A percentile compares a stretch with the other conserved stretches of the same genome.
Conservation (phyloP, 116 monocot species). For the Thalassia testudinum region DNA sequence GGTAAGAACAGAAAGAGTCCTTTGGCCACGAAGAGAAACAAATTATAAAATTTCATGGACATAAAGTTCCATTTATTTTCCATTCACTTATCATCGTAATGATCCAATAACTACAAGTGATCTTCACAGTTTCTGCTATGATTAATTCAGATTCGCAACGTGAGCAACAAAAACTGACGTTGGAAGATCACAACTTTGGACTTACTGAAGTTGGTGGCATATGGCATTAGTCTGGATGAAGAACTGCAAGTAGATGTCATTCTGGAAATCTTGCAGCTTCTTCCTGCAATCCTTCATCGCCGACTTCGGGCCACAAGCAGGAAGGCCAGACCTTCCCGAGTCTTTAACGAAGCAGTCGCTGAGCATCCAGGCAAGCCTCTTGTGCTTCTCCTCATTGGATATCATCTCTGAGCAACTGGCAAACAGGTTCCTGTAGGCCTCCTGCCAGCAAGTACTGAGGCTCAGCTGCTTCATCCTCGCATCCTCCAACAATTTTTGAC, state of each 20-base stretch:
- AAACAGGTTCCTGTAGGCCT: constrained; percentile 56
- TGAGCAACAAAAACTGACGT: too few relatives aligned
- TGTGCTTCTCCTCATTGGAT: constrained; percentile 51
- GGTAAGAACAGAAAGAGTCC: too few relatives aligned
- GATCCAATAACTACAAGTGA: too few relatives aligned
- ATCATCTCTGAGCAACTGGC: constrained; percentile 57
- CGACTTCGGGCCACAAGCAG: constrained; percentile 19
- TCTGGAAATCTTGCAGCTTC: constrained; percentile 43
- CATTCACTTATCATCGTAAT: too few relatives aligned
- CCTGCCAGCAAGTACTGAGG: constrained; percentile 56
- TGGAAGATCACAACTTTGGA: too few relatives aligned
- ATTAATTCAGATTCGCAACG: too few relatives aligned
- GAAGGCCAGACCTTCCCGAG: constrained; percentile 38
- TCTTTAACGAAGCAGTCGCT: constrained; percentile 67
- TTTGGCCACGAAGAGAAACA: too few relatives aligned
- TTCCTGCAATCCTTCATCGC: constrained; percentile 52
- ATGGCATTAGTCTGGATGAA: constrained; percentile 71
- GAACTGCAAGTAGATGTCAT: constrained; percentile 60
- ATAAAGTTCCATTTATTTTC: too few relatives aligned
- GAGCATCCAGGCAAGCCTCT: constrained; percentile 63
- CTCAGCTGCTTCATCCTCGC: constrained; percentile 29
- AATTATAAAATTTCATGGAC: too few relatives aligned
- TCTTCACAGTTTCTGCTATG: too few relatives aligned
- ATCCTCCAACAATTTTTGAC: constrained; percentile 35
- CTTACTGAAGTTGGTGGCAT: constrained; percentile 83